Conservation (phyloP, 192 early-diverging fungal species). For the Dimargaris xerosporica region DNA sequence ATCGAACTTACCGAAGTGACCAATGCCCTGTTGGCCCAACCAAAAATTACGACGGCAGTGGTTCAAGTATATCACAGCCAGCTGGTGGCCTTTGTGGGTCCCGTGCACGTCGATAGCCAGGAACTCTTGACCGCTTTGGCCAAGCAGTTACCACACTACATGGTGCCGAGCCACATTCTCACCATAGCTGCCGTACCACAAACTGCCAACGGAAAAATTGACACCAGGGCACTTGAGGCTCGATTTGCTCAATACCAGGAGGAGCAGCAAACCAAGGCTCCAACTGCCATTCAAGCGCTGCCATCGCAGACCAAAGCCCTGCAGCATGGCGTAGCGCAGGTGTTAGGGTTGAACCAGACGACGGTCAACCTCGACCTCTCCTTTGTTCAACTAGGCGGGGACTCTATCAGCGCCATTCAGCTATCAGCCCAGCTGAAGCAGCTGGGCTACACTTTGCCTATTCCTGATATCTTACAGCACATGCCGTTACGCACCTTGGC, state of each 20-base stretch:
- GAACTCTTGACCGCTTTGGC: neutral
- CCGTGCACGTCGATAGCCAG: neutral
- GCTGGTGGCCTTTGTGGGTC: constrained; percentile 9
- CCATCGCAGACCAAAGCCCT: no score
- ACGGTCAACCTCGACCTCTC: neutral
- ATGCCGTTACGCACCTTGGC: no score
- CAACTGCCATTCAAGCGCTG: no score
- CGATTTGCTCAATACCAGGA: neutral
- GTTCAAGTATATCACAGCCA: neutral
- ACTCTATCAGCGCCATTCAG: constrained; percentile 5
- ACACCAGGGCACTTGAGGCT: neutral
- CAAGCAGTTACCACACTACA: neutral
- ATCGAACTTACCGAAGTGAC: constrained; percentile 29
- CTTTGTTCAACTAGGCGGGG: constrained; percentile 1
- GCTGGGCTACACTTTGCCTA: neutral
- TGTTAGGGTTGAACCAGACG: no score
- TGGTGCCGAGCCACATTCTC: constrained; percentile 1
- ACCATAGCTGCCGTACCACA: neutral
- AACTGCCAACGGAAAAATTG: neutral
- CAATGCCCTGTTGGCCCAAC: constrained; percentile 7
- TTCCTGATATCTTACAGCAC: neutral
- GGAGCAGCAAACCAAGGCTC: no score
- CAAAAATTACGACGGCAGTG: neutral
- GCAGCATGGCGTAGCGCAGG: no score
- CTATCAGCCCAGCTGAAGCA: neutral